These are phyloP conservation scores for Decorospora gaudefroyi DNA, from an alignment of 2,329 filamentous ascomycete genomes.

Conservation along the genomic window DNA sequence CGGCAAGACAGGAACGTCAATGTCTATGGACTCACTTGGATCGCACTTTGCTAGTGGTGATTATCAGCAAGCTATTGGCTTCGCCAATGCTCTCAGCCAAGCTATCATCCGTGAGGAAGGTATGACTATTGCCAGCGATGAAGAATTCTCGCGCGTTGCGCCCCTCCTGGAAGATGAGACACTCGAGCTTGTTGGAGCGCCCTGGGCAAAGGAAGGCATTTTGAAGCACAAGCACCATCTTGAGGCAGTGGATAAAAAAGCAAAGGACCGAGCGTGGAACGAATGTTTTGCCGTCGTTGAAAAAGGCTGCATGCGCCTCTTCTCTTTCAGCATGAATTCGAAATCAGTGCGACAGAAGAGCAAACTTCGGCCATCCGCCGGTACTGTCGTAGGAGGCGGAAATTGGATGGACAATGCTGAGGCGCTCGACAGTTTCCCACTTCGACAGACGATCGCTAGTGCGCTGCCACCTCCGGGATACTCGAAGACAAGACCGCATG, in stretches of 20 bases:
- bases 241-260: conserved; percentile 85
- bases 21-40: conserved; percentile 89
- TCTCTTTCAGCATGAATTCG: conserved; percentile 80
- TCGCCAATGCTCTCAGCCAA: conserved; percentile 93
- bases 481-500: conserved; percentile 84
- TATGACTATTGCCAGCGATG: conserved; percentile 57
- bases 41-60: conserved; percentile 75
- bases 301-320: conserved; percentile 90
- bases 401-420: conserved; percentile 99
- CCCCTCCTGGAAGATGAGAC: conserved; percentile 89
- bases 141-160: conserved; percentile 63
- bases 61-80: conserved; percentile 95
- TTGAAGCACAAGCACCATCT: conserved; percentile 96
- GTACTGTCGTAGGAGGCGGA: conserved; percentile 82
- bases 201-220: conserved; percentile 97
- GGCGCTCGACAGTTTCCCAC: conserved; percentile 80
- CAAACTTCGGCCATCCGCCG: conserved; percentile 60
- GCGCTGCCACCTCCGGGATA: conserved; percentile 89
- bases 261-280: conserved; percentile 91
- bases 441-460: conserved; percentile 90
- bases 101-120: conserved; percentile 92
- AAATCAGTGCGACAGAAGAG: conserved; percentile 74
- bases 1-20: conserved; percentile 85
- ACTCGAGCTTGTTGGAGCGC: conserved; percentile 87
- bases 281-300: conserved; percentile 97